Base-by-base conservation (phyloP, 129 eudicot species). In the Daucus carota region DNA sequence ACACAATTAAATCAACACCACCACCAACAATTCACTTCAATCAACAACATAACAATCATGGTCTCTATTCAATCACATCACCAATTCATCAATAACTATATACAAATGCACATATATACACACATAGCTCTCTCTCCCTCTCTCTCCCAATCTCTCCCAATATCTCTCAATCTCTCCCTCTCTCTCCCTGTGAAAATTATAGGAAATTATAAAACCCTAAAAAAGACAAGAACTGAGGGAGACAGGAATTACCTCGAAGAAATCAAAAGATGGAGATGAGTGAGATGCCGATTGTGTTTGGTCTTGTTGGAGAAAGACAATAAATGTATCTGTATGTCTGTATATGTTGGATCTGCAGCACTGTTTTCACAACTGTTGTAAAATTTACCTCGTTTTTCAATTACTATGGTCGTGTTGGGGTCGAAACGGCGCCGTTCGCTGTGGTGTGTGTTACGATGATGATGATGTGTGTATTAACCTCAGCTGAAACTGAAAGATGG, bases 251-350 rank as follows among this genome's bases (percentile, higher is more conserved):
- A 72, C 75, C 57, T 72, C 57, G 54, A 43, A 28, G 42, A 15
- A 14, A 72, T 72, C 29, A 71, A 71, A 16, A 43, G 17, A 11
- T 42, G 26, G 6, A 22, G 60, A 50, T 54, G 29, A 9, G 65
- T 13, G 1, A 43, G 16, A 26, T 20, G 36, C 31, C 31, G 75
- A 71, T 71, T n/a, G 31, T 46, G 75, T 14, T 72, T 72, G 34
- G 75, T 72, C 43, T 42, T 43, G 75, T 72, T 72, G 75, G 75
- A 72, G 75, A 24, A 72, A 24, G 75, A 72, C 75, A 47, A 72
- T 26, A 17, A 17, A 28, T n/a, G 31, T 54, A 8, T 54, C 3
- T 47, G 22, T 47, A 3, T 47, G 54, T 47, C 1, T 47, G 4
- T 50, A n/a, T 50, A 13, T 45, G 16, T 15, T 52, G 62, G 28